Base-by-base conservation (phyloP, 73 alveolate genomes). In the Paramecium tetraurelia region DNA sequence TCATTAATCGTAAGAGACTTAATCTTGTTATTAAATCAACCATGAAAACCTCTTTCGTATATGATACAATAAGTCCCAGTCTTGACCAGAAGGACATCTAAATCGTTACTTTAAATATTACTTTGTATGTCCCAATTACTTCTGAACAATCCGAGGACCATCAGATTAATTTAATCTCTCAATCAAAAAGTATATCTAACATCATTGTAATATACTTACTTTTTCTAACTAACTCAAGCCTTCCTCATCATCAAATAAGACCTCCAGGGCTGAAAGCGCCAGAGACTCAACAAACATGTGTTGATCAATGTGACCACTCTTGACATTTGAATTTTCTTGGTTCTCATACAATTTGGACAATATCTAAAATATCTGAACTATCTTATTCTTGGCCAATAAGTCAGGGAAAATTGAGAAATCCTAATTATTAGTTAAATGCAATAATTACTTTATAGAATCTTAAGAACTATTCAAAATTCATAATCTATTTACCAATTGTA, bases 241-340 rank as follows among this genome's bases (percentile, higher is more conserved):
- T 21, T 96, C 98, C 68, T 76, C 93, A 85, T 95, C 98, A 80
- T 85, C 92, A 85, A 93, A 95, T 22, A 36, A 76, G 57, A 95
- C 89, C 18, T 96, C 98, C 35, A 93, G 68, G 1, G 98, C 97
- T 11, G 96, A 44, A 10, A 96, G 89, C 8, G 98, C 97, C 22
- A 96, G 84, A 7, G 96, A 96, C 85, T 96, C 98, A 5, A 96
- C 96, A 92, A 96, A 96, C 77, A 96, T 63, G 75, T 96, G 98
- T 93, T 96, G 96, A 95, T 96, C 98, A 8, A 96, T 96, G 4
- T 43, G 43, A 20, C 93, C 97, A 46, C 43, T 86, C 14, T 89
- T 86, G 6, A 80, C 59, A 75, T 89, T 88, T 12, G 87, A 80
- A 35, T 86, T 50, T 70, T 58, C 83, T 12, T 93, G 63, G 10